Evolutionary conservation across 2,329 filamentous ascomycete genomes (phyloP).

Genomic region (Nothopassalora personata): DNA sequence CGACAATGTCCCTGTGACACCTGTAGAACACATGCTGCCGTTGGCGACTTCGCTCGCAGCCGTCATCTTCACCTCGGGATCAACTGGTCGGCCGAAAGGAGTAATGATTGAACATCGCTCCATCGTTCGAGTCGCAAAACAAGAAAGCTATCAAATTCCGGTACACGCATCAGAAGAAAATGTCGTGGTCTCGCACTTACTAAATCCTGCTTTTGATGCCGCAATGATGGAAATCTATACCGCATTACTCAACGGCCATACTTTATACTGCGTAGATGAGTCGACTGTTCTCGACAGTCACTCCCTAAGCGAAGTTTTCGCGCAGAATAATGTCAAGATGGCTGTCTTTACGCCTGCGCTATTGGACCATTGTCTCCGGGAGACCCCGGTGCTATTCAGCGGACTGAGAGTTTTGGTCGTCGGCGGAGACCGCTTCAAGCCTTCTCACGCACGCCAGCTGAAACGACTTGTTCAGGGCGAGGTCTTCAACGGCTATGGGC

Average conservation of each 20-base stretch:
- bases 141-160: too few species aligned
- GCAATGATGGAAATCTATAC: constrained; percentile 37
- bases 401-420: not conserved
- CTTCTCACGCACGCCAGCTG: not conserved
- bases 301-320: not conserved
- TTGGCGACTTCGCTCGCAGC: not conserved
- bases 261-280: constrained; percentile 1
- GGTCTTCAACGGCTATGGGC: constrained; percentile 10
- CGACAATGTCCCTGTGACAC: not conserved
- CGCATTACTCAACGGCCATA: constrained; percentile 5
- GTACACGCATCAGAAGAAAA: too few species aligned
- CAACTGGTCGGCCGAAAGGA: constrained; percentile 17
- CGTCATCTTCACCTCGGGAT: constrained; percentile 14
- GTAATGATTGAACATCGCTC: constrained; percentile 11
- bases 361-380: constrained; percentile 1
- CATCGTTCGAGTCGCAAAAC: too few species aligned
- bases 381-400: not conserved
- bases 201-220: constrained; percentile 9
- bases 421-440: not conserved
- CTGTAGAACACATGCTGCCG: constrained; percentile 3
- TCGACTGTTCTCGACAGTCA: not conserved
- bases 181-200: too few species aligned
- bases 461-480: not conserved
- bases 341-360: constrained; percentile 7
- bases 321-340: not conserved